Conservation (phyloP, 1,284 basidiomycete species). For the Flammula alnicola region DNA sequence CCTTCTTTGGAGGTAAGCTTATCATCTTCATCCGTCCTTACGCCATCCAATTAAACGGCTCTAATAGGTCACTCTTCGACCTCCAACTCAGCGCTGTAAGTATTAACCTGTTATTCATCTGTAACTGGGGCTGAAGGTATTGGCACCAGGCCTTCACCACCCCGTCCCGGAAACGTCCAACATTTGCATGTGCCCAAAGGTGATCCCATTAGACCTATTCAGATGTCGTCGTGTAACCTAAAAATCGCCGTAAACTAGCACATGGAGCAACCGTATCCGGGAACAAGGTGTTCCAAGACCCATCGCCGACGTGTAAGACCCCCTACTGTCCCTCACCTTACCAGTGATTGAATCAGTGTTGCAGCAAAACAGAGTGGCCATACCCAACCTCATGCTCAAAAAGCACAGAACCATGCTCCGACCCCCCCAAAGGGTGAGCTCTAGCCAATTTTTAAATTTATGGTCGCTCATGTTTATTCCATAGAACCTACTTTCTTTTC, state of each 20-base stretch:
- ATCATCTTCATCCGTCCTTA: conserved; percentile 16
- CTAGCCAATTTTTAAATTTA: conserved; percentile 12
- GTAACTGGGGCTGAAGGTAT: conserved; percentile 17
- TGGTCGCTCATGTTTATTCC: conserved; percentile 14
- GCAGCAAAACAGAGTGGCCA: conserved; percentile 19
- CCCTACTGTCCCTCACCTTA: conserved; percentile 17
- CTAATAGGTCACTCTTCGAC: conserved; percentile 20
- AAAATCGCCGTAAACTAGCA: conserved; percentile 19
- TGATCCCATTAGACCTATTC: conserved; percentile 17
- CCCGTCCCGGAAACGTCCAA: conserved; percentile 19
- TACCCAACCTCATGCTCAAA: conserved; percentile 18
- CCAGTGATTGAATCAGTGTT: conserved; percentile 17
- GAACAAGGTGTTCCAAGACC: conserved; percentile 18
- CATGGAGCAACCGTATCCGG: conserved; percentile 17
- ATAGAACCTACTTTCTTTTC: conserved; percentile 15
- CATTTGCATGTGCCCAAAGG: conserved; percentile 16
- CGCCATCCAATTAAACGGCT: conserved; percentile 15
- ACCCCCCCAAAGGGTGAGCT: conserved; percentile 19
- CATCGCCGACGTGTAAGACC: conserved; percentile 19
- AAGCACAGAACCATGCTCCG: conserved; percentile 19
- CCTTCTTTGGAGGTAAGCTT: conserved; percentile 17
- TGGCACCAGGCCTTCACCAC: conserved; percentile 16
- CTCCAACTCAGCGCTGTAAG: conserved; percentile 17
- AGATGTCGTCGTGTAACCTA: conserved; percentile 16
- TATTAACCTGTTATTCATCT: conserved; percentile 13